Evolutionary conservation across 176 grass and related monocot genomes (phyloP).

Genomic region (Poa annua): DNA sequence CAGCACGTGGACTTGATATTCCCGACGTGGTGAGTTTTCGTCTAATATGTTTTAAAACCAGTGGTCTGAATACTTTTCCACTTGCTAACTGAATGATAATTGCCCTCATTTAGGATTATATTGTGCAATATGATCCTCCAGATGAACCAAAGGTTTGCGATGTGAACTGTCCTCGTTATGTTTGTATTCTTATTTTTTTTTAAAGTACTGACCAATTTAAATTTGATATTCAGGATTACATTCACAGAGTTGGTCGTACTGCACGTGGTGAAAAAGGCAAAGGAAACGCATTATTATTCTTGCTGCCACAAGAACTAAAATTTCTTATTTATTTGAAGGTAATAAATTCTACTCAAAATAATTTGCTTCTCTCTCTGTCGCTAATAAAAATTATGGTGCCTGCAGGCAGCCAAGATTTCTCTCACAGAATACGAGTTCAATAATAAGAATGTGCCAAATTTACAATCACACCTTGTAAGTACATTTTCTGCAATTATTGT

Average conservation of each 20-base stretch:
- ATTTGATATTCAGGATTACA: slow-evolving; percentile 83
- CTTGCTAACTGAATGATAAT: slow-evolving; percentile 23
- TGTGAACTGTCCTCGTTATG: slow-evolving; percentile 10
- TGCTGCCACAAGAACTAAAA: slow-evolving; percentile 83
- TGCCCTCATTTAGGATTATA: slow-evolving; percentile 76
- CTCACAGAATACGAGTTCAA: slow-evolving; percentile 87
- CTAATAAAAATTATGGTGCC: slow-evolving; percentile 28
- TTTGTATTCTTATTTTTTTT: slow-evolving; percentile 7
- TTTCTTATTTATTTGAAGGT: slow-evolving; percentile 95
- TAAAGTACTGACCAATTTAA: slow-evolving; percentile 4
- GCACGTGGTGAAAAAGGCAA: slow-evolving; percentile 91
- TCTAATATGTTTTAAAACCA: slow-evolving; percentile 11
- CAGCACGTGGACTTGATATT: slow-evolving; percentile 97
- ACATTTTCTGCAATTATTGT: not conserved
- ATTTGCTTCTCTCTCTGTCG: not conserved
- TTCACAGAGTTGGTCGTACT: slow-evolving; percentile 93
- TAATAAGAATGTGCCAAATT: slow-evolving; percentile 84
- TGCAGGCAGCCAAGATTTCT: slow-evolving; percentile 87
- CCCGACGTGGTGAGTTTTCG: slow-evolving; percentile 81
- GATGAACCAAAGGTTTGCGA: slow-evolving; percentile 92
- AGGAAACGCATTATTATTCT: slow-evolving; percentile 84
- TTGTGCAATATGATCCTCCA: slow-evolving; percentile 96
- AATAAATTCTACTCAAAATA: slow-evolving; percentile 8
- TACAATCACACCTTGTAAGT: slow-evolving; percentile 93
- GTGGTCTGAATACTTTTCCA: not conserved